Evolutionary conservation across 2,329 filamentous ascomycete species (phyloP), one percentile per base, ranked within the genome.

Genomic region (Fusarium euwallaceae): DNA sequence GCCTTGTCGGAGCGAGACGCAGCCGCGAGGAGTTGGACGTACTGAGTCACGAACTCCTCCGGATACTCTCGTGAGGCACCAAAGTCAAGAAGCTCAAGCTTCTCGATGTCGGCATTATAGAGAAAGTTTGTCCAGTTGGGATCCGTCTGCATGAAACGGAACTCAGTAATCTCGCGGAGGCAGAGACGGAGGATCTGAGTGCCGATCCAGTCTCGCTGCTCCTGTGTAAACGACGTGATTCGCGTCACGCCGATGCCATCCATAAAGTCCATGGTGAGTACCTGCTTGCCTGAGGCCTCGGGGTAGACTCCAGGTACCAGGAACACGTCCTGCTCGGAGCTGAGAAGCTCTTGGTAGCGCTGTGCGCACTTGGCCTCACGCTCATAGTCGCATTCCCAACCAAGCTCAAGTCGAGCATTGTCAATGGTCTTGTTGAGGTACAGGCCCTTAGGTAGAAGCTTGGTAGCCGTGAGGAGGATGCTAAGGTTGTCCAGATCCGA

Each of bases 121-220:
- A 98, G 88, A 83, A 99, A 99, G 84, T 99, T 99, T 37, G 96
- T 98, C 97, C 97, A 99, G 87, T 99, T 99, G 45, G 97, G 97
- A 81, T 99, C 97, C 6, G 97, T 99, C 85, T 99, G 97, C 97
- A 99, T 99, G 86, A 97, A 98, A 70, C 89, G 92, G 89, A 98
- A 98, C 83, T 98, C 95, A 74, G 92, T 92, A 77, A 98, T 96
- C 84, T 98, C 97, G 68, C 95, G 92, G 43, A 98, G 89, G 81
- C 95, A 98, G 12, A 99, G 91, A 5, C 95, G 93, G 62, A 98
- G 89, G 75, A 98, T 94, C 79, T 98, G 94, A 1, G 95, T 97
- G 63, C 97, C 97, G 79, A 99, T 97, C 94, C 95, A 98, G 85
- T 99, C 95, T 70, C 93, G 92, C 82, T 98, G 95, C 61, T 91